Base-by-base conservation (phyloP, 2,329 filamentous ascomycete genomes). In the Torrubiella hemipterigena region DNA sequence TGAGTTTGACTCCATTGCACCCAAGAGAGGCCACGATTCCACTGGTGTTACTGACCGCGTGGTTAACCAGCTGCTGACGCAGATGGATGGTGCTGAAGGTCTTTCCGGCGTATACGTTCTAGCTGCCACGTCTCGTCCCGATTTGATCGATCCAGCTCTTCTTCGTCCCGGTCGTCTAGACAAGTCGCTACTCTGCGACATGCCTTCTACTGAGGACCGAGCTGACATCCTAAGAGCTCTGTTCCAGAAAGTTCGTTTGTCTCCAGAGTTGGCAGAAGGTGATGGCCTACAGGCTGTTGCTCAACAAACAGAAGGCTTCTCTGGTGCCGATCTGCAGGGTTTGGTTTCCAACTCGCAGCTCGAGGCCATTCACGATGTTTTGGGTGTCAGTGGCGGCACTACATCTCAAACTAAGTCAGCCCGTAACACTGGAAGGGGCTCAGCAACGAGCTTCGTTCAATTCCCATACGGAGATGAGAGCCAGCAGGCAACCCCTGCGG, bases 1-100 rank as follows among this genome's bases (percentile, higher is more conserved):
- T 50, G 91, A 98, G 54, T 98, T 98, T 49, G 91, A 98, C 59
- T 87, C 83, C 23, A 96, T 98, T 40, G 93, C 93, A 1, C 91
- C 91, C 3, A 98, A 96, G 58, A 74, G 91, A 59, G 91, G 91
- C 0, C 91, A 98, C 51, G 93, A 98, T 53, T 91, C 81, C 2
- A 98, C 91, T 0, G 91, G 93, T 41, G 93, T 98, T n/a, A 98
- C 91, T 1, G 93, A 98, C 55, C 77, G 93, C 22, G 93, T 98
- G 1, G 91, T 98, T 44, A 98, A 98, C 53, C 93, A 98, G 63
- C 75, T 98, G 35, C 70, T 98, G 9, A 98, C 93, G 1, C 89
- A 96, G 55, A 98, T 98, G 91, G 91, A 98, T 48, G 91, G 91
- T 49, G 91, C 91, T 1, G 93, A 98, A 55, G 93, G 91, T 1